These are phyloP conservation scores for Metschnikowia proteae DNA, from an alignment of 805 yeast genomes.

Conservation along the genomic window DNA sequence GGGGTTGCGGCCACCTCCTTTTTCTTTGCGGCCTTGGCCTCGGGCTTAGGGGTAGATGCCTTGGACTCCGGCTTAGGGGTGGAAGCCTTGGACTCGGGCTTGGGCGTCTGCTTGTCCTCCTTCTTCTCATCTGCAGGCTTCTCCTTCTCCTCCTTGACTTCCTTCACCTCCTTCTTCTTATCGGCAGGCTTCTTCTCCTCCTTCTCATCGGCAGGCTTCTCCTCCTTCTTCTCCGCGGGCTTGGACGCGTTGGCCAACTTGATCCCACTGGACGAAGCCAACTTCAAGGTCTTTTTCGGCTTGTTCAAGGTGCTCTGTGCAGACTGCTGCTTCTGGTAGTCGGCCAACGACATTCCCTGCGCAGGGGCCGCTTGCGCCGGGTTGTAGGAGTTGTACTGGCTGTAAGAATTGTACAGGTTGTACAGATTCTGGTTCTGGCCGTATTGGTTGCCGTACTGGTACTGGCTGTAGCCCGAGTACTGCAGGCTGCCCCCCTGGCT, in stretches of 20 bases:
- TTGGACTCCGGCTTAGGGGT: slow-evolving; percentile 8
- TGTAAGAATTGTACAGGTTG: slow-evolving; percentile 21
- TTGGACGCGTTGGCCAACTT: slow-evolving; percentile 44
- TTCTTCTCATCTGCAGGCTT: slow-evolving; percentile 3
- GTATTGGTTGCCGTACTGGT: slow-evolving; percentile 18
- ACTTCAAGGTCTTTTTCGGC: slow-evolving; percentile 66
- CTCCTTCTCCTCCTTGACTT: slow-evolving; percentile 15
- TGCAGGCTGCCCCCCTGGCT: slow-evolving; percentile 19
- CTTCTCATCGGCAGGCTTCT: slow-evolving; percentile 28
- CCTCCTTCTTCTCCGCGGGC: slow-evolving; percentile 29
- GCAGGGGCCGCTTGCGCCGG: slow-evolving; percentile 21
- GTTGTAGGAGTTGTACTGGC: slow-evolving; percentile 13
- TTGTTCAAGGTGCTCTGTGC: slow-evolving; percentile 43
- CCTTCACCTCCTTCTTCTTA: slow-evolving; percentile 21
- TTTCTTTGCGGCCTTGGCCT: slow-evolving; percentile 17
- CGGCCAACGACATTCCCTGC: slow-evolving; percentile 70
- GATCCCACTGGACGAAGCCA: slow-evolving; percentile 62
- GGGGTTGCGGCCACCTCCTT: slow-evolving; percentile 21
- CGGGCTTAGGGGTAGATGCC: slow-evolving; percentile 11
- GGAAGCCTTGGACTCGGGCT: slow-evolving; percentile 9
- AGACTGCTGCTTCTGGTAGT: slow-evolving; percentile 67
- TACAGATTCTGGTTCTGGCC: slow-evolving; percentile 22
- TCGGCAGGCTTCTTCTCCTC: slow-evolving; percentile 14
- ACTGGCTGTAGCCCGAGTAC: slow-evolving; percentile 19
- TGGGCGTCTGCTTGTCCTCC: slow-evolving; percentile 12